Conservation (phyloP, 2,329 filamentous ascomycete species). For the Leptographium radiaticola region DNA sequence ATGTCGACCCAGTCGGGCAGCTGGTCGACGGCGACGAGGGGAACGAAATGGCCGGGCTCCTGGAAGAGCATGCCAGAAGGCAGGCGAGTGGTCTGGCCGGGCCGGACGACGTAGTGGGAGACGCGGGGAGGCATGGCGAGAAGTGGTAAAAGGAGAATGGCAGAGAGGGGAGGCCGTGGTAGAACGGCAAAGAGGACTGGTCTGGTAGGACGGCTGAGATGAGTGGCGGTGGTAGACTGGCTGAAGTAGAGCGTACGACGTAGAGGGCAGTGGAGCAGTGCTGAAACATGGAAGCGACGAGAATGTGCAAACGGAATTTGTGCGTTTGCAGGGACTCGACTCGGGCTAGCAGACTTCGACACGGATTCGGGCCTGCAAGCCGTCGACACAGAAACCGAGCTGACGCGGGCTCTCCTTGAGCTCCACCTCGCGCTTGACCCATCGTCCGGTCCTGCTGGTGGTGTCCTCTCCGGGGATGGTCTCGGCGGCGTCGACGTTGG, state of each 20-base stretch:
- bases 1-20: constrained; percentile 33
- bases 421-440: constrained; percentile 68
- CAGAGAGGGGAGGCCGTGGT: not conserved
- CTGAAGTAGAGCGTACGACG: too few relatives aligned
- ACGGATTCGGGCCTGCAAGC: constrained; percentile 54
- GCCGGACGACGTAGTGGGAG: constrained; percentile 32
- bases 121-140: not conserved
- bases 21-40: constrained; percentile 40
- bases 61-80: constrained; percentile 14
- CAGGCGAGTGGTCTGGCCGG: constrained; percentile 17
- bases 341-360: constrained; percentile 43
- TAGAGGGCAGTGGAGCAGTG: not conserved
- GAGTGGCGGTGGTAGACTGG: too few relatives aligned
- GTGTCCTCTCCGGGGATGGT: constrained; percentile 11
- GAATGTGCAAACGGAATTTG: too few relatives aligned
- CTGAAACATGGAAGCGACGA: not conserved
- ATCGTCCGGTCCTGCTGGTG: constrained; percentile 33
- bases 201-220: too few relatives aligned
- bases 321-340: not conserved
- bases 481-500: constrained; percentile 4
- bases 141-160: not conserved
- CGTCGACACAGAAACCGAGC: constrained; percentile 74
- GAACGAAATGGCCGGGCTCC: constrained; percentile 27
- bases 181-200: not conserved
- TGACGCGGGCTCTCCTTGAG: constrained; percentile 67